phyloP scores from a whole-genome alignment of 176 grass and related monocot species.

The Avena atlantica region DNA sequence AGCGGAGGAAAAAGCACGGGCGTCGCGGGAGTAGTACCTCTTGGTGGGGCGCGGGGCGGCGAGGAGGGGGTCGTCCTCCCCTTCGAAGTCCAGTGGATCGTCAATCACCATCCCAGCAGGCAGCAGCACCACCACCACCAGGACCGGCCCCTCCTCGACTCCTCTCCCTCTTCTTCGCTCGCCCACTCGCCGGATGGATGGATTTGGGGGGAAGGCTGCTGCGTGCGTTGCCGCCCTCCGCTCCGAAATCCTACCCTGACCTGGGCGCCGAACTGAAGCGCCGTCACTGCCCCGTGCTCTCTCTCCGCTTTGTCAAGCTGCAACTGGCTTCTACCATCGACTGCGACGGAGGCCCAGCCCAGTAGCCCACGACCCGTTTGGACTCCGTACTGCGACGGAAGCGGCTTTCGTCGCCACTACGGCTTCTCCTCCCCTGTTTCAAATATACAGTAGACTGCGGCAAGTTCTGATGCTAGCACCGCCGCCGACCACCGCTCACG shows the following conservation, averaged over 20 bases:
- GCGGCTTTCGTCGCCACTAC: background rate
- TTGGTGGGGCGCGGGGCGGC: constrained; percentile 50
- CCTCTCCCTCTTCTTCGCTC: background rate
- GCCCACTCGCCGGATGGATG: background rate
- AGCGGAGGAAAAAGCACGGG: background rate
- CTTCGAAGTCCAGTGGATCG: constrained; percentile 90
- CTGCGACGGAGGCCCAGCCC: background rate
- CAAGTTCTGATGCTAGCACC: too few species aligned
- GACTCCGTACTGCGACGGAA: background rate
- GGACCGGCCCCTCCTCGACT: background rate
- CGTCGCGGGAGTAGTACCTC: constrained; percentile 53
- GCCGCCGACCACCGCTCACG: background rate
- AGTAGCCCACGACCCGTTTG: background rate
- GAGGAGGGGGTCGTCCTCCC: constrained; percentile 61
- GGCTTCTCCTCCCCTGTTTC: background rate
- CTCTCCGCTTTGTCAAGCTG: background rate
- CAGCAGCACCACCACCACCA: background rate
- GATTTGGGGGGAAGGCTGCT: background rate
- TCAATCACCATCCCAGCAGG: constrained; percentile 44
- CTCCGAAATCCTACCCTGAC: background rate
- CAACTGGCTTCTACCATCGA: background rate
- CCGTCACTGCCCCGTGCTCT: background rate
- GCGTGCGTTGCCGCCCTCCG: background rate
- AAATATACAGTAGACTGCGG: background rate
- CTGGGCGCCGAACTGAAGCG: background rate